Evolutionary conservation across 495 filamentous ascomycete species (phyloP).

Genomic region (Penicillium parvum): DNA sequence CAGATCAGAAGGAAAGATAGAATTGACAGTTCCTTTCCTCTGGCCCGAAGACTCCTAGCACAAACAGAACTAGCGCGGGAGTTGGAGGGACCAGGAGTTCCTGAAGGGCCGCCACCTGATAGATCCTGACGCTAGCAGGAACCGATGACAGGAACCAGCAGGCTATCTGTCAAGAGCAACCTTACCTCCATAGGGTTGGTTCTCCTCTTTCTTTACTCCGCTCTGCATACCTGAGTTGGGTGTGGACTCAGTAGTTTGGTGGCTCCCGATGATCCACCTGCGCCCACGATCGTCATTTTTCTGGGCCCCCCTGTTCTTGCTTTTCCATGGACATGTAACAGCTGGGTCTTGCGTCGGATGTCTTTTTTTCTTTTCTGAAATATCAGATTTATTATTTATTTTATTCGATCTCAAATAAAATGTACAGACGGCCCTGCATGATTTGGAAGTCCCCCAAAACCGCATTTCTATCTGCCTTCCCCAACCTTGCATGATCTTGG

Average conservation of each 20-base stretch:
- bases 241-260: slow-evolving; percentile 33
- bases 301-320: slow-evolving; percentile 34
- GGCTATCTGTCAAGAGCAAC: slow-evolving; percentile 36
- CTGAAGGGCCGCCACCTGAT: slow-evolving; percentile 22
- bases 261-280: slow-evolving; percentile 32
- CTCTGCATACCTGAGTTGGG: slow-evolving; percentile 23
- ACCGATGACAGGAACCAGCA: slow-evolving; percentile 25
- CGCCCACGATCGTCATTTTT: slow-evolving; percentile 43
- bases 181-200: slow-evolving; percentile 28
- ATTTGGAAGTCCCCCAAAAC: slow-evolving; percentile 16
- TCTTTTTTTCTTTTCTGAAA: slow-evolving; percentile 17
- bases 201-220: slow-evolving; percentile 19
- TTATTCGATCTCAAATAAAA: slow-evolving; percentile 12
- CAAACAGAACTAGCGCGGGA: slow-evolving; percentile 9
- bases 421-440: slow-evolving; percentile 25
- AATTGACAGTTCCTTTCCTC: too few relatives aligned
- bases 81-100: slow-evolving; percentile 13
- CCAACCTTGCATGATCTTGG: slow-evolving; percentile 33
- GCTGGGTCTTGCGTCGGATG: slow-evolving; percentile 18
- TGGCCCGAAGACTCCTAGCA: slow-evolving; percentile 1
- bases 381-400: slow-evolving; percentile 1
- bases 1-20: too few relatives aligned
- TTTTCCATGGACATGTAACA: slow-evolving; percentile 31
- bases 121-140: slow-evolving; percentile 18
- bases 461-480: slow-evolving; percentile 23